phyloP scores from a whole-genome alignment of 306 rosid species.

The Acacia confusa region DNA sequence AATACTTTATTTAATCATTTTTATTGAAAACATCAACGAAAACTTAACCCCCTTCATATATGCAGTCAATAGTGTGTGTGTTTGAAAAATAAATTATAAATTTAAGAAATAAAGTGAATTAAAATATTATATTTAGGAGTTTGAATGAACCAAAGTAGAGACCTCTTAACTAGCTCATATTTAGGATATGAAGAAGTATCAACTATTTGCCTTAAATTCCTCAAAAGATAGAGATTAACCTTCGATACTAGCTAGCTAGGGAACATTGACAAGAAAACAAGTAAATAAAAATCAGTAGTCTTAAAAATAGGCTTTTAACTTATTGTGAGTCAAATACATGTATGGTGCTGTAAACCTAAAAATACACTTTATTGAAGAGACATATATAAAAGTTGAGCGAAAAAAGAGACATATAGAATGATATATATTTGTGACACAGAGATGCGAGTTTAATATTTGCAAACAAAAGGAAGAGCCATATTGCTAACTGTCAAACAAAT shows the following conservation, averaged over 20 bases:
- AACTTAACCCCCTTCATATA: no score
- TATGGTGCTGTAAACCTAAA: neutral
- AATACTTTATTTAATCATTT: no score
- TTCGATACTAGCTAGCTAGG: neutral
- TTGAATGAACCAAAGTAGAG: no score
- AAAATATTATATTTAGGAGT: no score
- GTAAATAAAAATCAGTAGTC: neutral
- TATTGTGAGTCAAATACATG: neutral
- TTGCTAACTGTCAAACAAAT: neutral
- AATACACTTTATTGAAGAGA: neutral
- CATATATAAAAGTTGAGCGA: no score
- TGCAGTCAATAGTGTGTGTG: no score
- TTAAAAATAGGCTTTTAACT: neutral
- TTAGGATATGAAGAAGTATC: no score
- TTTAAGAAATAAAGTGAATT: no score
- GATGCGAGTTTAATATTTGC: neutral
- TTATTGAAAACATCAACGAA: no score
- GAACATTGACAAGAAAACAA: neutral
- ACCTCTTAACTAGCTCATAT: no score
- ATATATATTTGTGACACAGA: neutral
- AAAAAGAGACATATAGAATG: neutral
- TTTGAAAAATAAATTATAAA: no score
- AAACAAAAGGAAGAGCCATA: neutral
- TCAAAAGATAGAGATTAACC: neutral
- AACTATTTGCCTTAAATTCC: neutral